Evolutionary conservation across 2,329 filamentous ascomycete genomes (phyloP).

Genomic region (Trematosphaeria pertusa): DNA sequence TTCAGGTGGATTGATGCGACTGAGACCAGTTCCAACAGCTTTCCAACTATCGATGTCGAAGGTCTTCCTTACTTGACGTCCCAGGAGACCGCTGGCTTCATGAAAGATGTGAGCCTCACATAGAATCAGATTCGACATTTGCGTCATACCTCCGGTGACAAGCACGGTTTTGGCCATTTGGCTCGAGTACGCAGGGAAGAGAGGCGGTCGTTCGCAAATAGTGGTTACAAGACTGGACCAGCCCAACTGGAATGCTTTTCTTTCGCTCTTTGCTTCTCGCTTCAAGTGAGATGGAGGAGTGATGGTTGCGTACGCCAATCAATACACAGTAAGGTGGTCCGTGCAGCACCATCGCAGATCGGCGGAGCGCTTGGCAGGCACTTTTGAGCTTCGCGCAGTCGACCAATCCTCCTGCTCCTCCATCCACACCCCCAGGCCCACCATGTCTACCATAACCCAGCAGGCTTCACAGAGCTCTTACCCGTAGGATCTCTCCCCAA

Average conservation of each 20-base stretch:
- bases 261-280: not conserved
- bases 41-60: conserved; percentile 72
- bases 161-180: conserved; percentile 65
- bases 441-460: conserved; percentile 85
- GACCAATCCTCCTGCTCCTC: too few species aligned
- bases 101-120: too few species aligned
- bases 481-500: conserved; percentile 55
- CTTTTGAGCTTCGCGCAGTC: conserved; percentile 14
- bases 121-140: too few species aligned
- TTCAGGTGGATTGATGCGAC: conserved; percentile 72
- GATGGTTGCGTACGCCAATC: conserved; percentile 5
- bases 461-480: conserved; percentile 78
- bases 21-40: conserved; percentile 61
- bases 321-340: not conserved
- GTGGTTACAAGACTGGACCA: too few species aligned
- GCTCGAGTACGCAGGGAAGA: too few species aligned
- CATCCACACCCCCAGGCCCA: conserved; percentile 17
- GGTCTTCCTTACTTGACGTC: conserved; percentile 75
- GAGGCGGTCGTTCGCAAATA: too few species aligned
- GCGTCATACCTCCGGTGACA: conserved; percentile 76
- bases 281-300: conserved; percentile 11
- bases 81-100: conserved; percentile 77
- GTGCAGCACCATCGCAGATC: conserved; percentile 17
- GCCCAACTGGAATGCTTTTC: too few species aligned
- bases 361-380: not conserved